Evolutionary conservation across 2,329 filamentous ascomycete species (phyloP), one percentile per base, ranked within the genome.

Genomic region (Claviceps sorghi): DNA sequence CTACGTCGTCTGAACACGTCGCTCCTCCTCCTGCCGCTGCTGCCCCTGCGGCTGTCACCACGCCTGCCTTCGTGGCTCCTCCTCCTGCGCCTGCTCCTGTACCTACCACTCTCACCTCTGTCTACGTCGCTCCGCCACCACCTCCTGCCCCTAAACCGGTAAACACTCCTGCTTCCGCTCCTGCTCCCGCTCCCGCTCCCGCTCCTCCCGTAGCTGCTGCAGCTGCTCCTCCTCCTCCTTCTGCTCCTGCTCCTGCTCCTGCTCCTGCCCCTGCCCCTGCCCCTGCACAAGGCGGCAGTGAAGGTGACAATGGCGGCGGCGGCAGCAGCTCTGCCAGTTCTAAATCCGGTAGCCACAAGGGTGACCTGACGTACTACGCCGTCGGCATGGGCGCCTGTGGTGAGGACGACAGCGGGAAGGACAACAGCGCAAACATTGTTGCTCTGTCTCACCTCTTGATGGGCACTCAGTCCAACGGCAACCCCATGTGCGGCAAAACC

Each of bases 341-440:
- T 56, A 52, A 59, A 60, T 45, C 58, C 52, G 60, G 61, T 49
- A 54, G 58, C 59, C 66, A 68, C 69, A 62, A 63, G 0, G 87
- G 86, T 55, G 78, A 89, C 49, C 74, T 88, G 58, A 93, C 88
- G 54, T 90, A 79, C 73, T 94, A 86, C 70, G 69, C 73, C 42
- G 72, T 84, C 48, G 87, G 83, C 43, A 63, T 84, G 9, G 83
- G 84, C 54, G 68, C 83, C 22, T 93, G 88, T 62, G 86, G 86
- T 51, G 66, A 65, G 40, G 76, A 80, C 58, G 82, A 82, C 68
- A 63, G 71, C 47, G 79, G 80, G 61, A 63, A 67, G 57, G 80
- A 83, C 61, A 52, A 63, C 26, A 65, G 62, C 4, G 72, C 81
- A 21, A 72, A 78, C 63, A 80, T 88, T 54, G 79, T 93, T 53